A percentile compares a stretch with the other conserved stretches of the same genome.
phyloP scores from a whole-genome alignment of 2,329 filamentous ascomycete genomes.

The Botrytis byssoidea region DNA sequence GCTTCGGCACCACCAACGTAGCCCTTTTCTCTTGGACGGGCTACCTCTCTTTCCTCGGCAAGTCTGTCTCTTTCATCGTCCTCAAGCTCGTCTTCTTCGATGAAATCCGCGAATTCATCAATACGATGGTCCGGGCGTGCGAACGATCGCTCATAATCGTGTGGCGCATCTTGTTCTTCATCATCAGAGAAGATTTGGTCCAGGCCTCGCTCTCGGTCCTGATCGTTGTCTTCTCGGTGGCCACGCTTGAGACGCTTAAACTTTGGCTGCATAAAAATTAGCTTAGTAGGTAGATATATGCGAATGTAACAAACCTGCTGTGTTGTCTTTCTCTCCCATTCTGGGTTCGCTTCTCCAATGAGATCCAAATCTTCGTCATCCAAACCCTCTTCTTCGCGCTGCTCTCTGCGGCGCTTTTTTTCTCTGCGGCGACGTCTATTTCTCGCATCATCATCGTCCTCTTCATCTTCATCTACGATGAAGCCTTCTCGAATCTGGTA shows the following conservation, averaged over 20 bases:
- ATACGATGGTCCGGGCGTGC: constrained; percentile 52
- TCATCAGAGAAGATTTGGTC: constrained; percentile 96
- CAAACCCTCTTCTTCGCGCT: constrained; percentile 77
- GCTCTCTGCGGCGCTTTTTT: constrained; percentile 76
- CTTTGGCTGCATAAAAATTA: constrained; percentile 61
- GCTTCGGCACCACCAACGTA: constrained; percentile 72
- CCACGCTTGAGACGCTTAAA: constrained; percentile 97
- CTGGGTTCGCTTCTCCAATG: constrained; percentile 79
- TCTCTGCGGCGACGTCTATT: constrained; percentile 60
- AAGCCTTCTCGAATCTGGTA: constrained; percentile 85
- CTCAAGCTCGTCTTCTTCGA: constrained; percentile 90
- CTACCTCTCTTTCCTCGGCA: constrained; percentile 84
- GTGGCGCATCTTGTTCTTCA: constrained; percentile 68
- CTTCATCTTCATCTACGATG: constrained; percentile 87
- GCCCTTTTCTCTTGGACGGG: constrained; percentile 71
- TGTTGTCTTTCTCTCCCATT: constrained; percentile 63
- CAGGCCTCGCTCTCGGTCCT: constrained; percentile 67
- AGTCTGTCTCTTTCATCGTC: constrained; percentile 80
- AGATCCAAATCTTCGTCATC: constrained; percentile 96
- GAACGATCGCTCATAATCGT: constrained; percentile 44
- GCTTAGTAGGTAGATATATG: constrained; percentile 1
- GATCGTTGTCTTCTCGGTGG: constrained; percentile 71
- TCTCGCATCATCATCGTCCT: constrained; percentile 61
- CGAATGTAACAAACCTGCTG: constrained; percentile 58
- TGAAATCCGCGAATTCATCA: constrained; percentile 92